phyloP scores from a whole-genome alignment of 805 yeast species.

The Candida ponderosae region DNA sequence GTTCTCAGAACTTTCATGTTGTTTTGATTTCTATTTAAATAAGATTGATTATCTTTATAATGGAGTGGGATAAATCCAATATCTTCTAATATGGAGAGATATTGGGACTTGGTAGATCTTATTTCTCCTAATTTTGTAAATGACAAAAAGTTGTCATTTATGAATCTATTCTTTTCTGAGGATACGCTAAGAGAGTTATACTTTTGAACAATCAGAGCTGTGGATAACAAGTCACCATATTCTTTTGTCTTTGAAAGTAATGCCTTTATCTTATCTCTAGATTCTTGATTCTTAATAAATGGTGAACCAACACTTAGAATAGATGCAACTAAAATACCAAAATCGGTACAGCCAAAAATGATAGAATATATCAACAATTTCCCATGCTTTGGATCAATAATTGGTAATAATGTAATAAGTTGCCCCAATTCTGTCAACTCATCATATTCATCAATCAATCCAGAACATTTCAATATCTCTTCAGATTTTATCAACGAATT shows the following conservation, averaged over 20 bases:
- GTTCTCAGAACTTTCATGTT: constrained; percentile 52
- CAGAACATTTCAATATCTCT: constrained; percentile 52
- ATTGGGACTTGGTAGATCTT: constrained; percentile 62
- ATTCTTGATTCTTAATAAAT: constrained; percentile 53
- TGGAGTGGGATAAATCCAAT: constrained; percentile 64
- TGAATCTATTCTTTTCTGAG: constrained; percentile 30
- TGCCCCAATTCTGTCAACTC: constrained; percentile 70
- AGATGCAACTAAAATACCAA: constrained; percentile 75
- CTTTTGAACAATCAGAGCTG: constrained; percentile 47
- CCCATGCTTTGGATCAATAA: constrained; percentile 76
- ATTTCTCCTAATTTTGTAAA: constrained; percentile 63
- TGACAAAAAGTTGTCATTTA: constrained; percentile 54
- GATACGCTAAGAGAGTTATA: constrained; percentile 30
- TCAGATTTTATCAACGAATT: constrained; percentile 31
- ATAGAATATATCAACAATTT: constrained; percentile 75
- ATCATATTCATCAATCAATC: constrained; percentile 49
- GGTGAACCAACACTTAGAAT: constrained; percentile 69
- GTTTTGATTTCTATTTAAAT: constrained; percentile 42
- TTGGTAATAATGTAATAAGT: constrained; percentile 75
- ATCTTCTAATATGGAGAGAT: constrained; percentile 62
- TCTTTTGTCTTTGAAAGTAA: constrained; percentile 32
- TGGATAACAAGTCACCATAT: constrained; percentile 72
- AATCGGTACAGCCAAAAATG: constrained; percentile 73
- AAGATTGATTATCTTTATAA: constrained; percentile 25
- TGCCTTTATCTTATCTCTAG: constrained; percentile 54